phyloP scores from a whole-genome alignment of 2,329 filamentous ascomycete species.

The Mycosphaerella sp. region DNA sequence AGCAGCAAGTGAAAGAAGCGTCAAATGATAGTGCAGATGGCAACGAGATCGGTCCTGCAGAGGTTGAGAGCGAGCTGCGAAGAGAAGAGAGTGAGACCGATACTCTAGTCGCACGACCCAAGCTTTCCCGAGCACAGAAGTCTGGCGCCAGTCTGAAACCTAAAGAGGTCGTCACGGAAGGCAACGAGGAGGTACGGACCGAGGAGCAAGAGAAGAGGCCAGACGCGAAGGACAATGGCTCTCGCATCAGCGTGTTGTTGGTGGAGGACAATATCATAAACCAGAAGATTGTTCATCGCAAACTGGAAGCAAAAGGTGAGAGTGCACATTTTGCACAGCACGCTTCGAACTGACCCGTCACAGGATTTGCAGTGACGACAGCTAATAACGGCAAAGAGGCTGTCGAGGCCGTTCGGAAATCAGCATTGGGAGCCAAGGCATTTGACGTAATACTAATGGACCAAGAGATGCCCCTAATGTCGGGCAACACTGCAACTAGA shows the following conservation, averaged over 20 bases:
- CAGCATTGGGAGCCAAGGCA: constrained; percentile 15
- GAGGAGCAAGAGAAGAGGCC: not conserved
- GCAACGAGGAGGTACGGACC: not conserved
- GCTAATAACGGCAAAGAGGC: constrained; percentile 34
- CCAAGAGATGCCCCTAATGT: constrained; percentile 33
- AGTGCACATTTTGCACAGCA: no score
- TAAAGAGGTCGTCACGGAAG: not conserved
- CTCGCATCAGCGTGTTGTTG: constrained; percentile 22
- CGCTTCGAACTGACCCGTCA: not conserved
- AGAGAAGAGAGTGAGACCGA: not conserved
- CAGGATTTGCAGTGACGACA: constrained; percentile 28
- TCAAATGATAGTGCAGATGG: not conserved
- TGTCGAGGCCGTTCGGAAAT: constrained; percentile 24
- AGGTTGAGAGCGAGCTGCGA: not conserved
- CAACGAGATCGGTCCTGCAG: not conserved
- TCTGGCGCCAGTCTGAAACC: not conserved
- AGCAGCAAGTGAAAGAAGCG: not conserved
- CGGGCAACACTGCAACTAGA: constrained; percentile 29
- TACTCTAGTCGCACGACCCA: not conserved
- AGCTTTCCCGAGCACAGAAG: not conserved
- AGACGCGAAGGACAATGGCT: constrained; percentile 2
- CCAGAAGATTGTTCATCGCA: constrained; percentile 29
- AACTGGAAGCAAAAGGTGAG: constrained; percentile 24
- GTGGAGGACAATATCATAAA: constrained; percentile 33
- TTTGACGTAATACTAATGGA: constrained; percentile 34